Percentiles rank a stretch among this genome's conserved stretches.
Evolutionary conservation across 1,284 basidiomycete species (phyloP).

Genomic region (Cutaneotrichosporon dermatis): DNA sequence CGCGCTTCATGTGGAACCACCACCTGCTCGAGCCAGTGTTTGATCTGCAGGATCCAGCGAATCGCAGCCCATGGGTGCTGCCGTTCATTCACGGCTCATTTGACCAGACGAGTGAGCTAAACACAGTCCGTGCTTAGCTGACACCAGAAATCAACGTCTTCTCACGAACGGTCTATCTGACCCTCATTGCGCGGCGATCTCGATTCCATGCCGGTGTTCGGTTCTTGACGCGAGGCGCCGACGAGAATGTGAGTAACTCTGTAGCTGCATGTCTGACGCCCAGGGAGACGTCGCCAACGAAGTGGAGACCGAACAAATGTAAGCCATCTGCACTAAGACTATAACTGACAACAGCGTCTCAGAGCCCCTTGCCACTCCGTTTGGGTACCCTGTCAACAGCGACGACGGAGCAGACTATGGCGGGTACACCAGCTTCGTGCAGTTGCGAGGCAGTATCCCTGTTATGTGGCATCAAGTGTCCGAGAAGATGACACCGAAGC

Average conservation of each 20-base stretch:
- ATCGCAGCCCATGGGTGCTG: slow-evolving; percentile 76
- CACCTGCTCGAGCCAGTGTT: slow-evolving; percentile 71
- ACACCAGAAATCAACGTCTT: slow-evolving; percentile 78
- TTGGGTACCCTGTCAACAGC: slow-evolving; percentile 58
- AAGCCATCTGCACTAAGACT: slow-evolving; percentile 4
- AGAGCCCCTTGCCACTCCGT: slow-evolving; percentile 86
- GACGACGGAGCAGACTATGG: slow-evolving; percentile 48
- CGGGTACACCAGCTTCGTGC: slow-evolving; percentile 90
- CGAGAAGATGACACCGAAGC: slow-evolving; percentile 82
- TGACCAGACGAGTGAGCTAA: slow-evolving; percentile 86
- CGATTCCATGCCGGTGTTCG: slow-evolving; percentile 94
- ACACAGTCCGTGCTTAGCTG: background rate
- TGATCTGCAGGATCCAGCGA: slow-evolving; percentile 49
- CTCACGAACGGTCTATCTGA: slow-evolving; percentile 85
- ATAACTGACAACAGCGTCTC: slow-evolving; percentile 56
- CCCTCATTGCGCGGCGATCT: slow-evolving; percentile 87
- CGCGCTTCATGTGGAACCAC: slow-evolving; percentile 95
- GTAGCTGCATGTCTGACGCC: background rate
- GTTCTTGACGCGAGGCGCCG: slow-evolving; percentile 91
- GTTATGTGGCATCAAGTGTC: slow-evolving; percentile 95
- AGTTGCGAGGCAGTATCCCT: slow-evolving; percentile 94
- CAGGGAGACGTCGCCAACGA: slow-evolving; percentile 98
- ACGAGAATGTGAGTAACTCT: slow-evolving; percentile 55
- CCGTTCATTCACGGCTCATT: slow-evolving; percentile 89
- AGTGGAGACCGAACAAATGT: slow-evolving; percentile 97